Percentiles rank a stretch among this genome's conserved stretches.
Evolutionary conservation across 495 filamentous ascomycete genomes (phyloP).

Genomic region (Aeminium ludgeri): DNA sequence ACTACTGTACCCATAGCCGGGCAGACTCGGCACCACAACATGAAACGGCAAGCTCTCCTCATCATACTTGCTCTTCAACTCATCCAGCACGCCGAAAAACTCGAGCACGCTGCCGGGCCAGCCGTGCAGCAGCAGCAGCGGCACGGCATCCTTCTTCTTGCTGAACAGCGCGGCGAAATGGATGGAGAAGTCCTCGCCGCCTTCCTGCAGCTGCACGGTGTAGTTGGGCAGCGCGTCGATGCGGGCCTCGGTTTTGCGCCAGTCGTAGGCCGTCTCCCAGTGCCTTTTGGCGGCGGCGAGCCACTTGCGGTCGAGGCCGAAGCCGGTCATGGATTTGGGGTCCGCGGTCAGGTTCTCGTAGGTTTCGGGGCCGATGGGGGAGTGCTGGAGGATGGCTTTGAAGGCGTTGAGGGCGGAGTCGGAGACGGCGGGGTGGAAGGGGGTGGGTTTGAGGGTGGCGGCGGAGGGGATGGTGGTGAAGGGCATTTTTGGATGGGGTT

Average conservation of each 20-base stretch:
- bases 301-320: conserved; percentile 42
- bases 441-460: conserved; percentile 14
- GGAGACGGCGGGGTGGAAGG: conserved; percentile 30
- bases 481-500: too few species aligned
- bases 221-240: conserved; percentile 53
- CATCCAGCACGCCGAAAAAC: conserved; percentile 30
- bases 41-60: conserved; percentile 45
- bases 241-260: conserved; percentile 17
- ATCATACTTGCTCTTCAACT: conserved; percentile 35
- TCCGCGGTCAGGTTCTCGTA: conserved; percentile 35
- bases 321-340: conserved; percentile 19
- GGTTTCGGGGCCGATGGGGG: conserved; percentile 35
- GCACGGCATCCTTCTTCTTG: conserved; percentile 38
- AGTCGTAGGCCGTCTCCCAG: conserved; percentile 35
- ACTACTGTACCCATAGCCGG: conserved; percentile 45
- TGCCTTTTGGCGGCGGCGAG: conserved; percentile 33
- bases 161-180: conserved; percentile 52
- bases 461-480: conserved; percentile 6
- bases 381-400: conserved; percentile 31
- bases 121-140: conserved; percentile 42
- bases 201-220: conserved; percentile 31
- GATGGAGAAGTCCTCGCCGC: conserved; percentile 28
- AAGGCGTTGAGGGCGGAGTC: conserved; percentile 33
- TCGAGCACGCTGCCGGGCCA: conserved; percentile 48
- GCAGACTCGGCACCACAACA: conserved; percentile 46